A percentile compares a stretch with the other conserved stretches of the same genome.
These are phyloP conservation scores for Lachnellula cervina DNA, from an alignment of 2,329 filamentous ascomycete genomes.

Conservation along the genomic window DNA sequence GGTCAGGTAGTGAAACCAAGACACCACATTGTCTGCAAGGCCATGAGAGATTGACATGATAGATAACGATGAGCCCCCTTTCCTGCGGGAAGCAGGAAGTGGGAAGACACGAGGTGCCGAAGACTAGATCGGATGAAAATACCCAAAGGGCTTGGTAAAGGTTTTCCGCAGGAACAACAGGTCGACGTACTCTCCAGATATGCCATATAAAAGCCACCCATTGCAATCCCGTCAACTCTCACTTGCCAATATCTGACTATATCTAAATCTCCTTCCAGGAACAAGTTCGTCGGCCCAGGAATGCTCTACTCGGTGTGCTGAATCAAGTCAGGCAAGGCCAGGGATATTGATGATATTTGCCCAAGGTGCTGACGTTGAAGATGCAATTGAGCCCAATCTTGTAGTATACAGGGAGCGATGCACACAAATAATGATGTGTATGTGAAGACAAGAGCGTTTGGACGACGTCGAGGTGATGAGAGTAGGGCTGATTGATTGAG, in stretches of 20 bases:
- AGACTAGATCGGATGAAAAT: constrained; percentile 18
- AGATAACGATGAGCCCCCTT: constrained; percentile 8
- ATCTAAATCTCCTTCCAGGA: constrained; percentile 17
- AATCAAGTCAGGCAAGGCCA: constrained; percentile 23
- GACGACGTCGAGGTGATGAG: constrained; percentile 31
- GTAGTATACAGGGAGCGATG: constrained; percentile 37
- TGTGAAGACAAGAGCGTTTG: constrained; percentile 30
- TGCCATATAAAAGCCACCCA: constrained; percentile 62
- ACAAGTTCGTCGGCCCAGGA: constrained; percentile 17
- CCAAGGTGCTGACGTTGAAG: constrained; percentile 20
- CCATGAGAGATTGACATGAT: constrained; percentile 9
- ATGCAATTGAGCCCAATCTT: constrained; percentile 54
- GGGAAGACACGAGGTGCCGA: constrained; percentile 1
- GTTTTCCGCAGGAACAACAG: constrained; percentile 16
- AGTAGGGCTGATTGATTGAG: constrained; percentile 32
- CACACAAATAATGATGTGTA: constrained; percentile 28
- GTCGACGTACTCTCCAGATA: constrained; percentile 33
- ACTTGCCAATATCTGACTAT: constrained; percentile 16
- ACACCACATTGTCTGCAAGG: constrained; percentile 9
- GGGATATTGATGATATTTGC: constrained; percentile 24
- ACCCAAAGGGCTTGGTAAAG: constrained; percentile 19
- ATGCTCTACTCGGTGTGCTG: constrained; percentile 20
- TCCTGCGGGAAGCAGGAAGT: constrained; percentile 13
- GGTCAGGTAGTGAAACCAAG: constrained; percentile 17
- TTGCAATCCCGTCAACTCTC: constrained; percentile 33